Conservation (phyloP, 2,329 filamentous ascomycete genomes). For the Penicillium sp. region DNA sequence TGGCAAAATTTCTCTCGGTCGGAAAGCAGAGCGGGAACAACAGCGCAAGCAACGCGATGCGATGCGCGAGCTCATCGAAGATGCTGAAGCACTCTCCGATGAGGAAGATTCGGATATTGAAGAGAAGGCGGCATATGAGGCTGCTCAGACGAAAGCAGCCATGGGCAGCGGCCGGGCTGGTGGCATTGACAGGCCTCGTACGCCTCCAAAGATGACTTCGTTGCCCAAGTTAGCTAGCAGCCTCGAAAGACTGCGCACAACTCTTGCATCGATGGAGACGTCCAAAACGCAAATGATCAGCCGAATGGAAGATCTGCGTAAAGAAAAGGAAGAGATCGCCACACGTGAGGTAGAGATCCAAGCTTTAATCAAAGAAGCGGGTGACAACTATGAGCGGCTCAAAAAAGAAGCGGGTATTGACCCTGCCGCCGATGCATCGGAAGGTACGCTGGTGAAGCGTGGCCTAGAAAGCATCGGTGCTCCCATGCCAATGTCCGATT, state of each 20-base stretch:
- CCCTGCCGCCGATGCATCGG: slow-evolving; percentile 34
- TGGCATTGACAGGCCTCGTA: slow-evolving; percentile 53
- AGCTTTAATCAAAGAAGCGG: slow-evolving; percentile 77
- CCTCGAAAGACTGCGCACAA: slow-evolving; percentile 66
- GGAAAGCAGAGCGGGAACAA: slow-evolving; percentile 76
- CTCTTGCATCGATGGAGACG: slow-evolving; percentile 67
- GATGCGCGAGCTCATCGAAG: slow-evolving; percentile 82
- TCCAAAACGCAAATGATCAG: slow-evolving; percentile 66
- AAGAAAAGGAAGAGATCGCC: slow-evolving; percentile 71
- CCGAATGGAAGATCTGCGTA: slow-evolving; percentile 69
- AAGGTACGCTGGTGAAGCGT: slow-evolving; percentile 39
- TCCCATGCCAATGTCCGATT: slow-evolving; percentile 36
- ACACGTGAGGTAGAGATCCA: slow-evolving; percentile 81
- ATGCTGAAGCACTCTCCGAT: slow-evolving; percentile 71
- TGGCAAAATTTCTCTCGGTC: slow-evolving; percentile 77
- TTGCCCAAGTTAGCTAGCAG: slow-evolving; percentile 75
- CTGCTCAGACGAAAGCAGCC: slow-evolving; percentile 83
- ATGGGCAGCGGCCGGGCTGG: slow-evolving; percentile 62
- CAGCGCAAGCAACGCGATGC: slow-evolving; percentile 70
- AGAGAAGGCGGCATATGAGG: slow-evolving; percentile 80
- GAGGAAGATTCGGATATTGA: slow-evolving; percentile 69
- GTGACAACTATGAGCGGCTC: slow-evolving; percentile 70
- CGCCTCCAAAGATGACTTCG: slow-evolving; percentile 76
- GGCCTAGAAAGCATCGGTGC: slow-evolving; percentile 48
- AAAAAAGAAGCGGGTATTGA: slow-evolving; percentile 51